Percentiles rank a stretch among this genome's conserved stretches.
These are phyloP conservation scores for Wickerhamomyces canadensis DNA, from an alignment of 805 yeast species.

Conservation along the genomic window DNA sequence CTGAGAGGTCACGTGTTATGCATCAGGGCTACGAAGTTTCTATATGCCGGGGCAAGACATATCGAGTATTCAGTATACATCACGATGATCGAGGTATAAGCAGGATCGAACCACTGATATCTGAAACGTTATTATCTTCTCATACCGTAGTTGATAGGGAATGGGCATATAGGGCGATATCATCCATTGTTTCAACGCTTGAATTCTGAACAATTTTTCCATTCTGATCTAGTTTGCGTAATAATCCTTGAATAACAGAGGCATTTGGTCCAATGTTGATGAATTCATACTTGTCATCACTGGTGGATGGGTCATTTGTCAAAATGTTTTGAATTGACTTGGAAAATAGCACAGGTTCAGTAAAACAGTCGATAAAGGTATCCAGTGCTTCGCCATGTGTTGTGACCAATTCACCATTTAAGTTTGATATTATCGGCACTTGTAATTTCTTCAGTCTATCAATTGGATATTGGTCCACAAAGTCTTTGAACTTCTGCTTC, in stretches of 20 bases:
- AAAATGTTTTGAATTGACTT: slow-evolving; percentile 25
- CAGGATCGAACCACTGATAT: too few species aligned
- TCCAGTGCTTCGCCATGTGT: slow-evolving; percentile 24
- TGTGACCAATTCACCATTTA: slow-evolving; percentile 25
- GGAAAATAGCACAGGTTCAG: slow-evolving; percentile 40
- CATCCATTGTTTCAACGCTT: slow-evolving; percentile 10
- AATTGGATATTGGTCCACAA: slow-evolving; percentile 5
- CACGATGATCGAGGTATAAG: too few species aligned
- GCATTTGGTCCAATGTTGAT: slow-evolving; percentile 23
- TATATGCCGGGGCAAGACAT: too few species aligned
- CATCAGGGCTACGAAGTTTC: slow-evolving; percentile 1
- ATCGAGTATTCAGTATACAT: too few species aligned
- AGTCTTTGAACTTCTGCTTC: slow-evolving; percentile 22
- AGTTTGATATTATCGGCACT: slow-evolving; percentile 35
- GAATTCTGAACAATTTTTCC: slow-evolving; percentile 5
- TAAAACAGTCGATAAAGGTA: slow-evolving; percentile 34
- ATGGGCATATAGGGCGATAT: too few species aligned
- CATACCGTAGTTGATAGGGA: too few species aligned
- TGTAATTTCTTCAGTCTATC: slow-evolving; percentile 11
- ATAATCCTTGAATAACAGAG: slow-evolving; percentile 14
- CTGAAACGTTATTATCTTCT: too few species aligned
- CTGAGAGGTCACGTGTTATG: slow-evolving; percentile 4
- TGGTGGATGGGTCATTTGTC: background rate
- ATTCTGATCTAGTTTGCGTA: slow-evolving; percentile 8
- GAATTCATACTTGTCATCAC: slow-evolving; percentile 10